Base-by-base conservation (phyloP, 2,329 filamentous ascomycete genomes). In the Tolypocladium guangdongense region DNA sequence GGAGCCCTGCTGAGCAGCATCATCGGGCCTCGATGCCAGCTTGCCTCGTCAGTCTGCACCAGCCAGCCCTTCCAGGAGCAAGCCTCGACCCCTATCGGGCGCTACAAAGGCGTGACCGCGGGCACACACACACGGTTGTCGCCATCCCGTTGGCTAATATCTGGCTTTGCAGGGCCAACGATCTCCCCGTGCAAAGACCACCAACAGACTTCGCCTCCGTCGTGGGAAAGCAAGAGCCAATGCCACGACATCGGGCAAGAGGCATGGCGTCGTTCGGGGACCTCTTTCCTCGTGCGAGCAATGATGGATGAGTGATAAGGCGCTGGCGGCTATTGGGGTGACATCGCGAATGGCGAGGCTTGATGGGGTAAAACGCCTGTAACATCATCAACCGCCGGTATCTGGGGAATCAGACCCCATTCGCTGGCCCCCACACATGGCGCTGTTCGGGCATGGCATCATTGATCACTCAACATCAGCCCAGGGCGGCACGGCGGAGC, bases 391-490 rank as follows among this genome's bases (percentile, higher is more conserved):
- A 33, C 30, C 36, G 37, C 39, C 49, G 38, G 50, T 51, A 47
- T 48, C 51, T 52, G 51, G 51, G 51, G 51, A 52, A 52, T 48
- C 37, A 43, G 20, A 45, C 50, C 50, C 50, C 35, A 35, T 45
- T 36, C 38, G 24, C 27, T 20, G 43, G 35, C 48, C 48, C 48
- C 48, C 48, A 49, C 48, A 49, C 22, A 49, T 49, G 47, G 47
- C 47, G 47, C 3, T 49, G 47, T 20, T 27, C 16, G 35, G 47
- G 33, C 33, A 49, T 49, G 47, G 33, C 33, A 49, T 49, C 33
- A 49, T 38, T 49, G 33, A 49, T 37, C 48, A 49, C 35, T 20
- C 48, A 46, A 49, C 22, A 24, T 50, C 35, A 50, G 48, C 48
- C 48, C 35, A n/a, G 27, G 32, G 22, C 48, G 35, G 35, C 22